These are phyloP conservation scores for Lecanicillium sp. DNA, from an alignment of 2,329 filamentous ascomycete species.

Conservation along the genomic window DNA sequence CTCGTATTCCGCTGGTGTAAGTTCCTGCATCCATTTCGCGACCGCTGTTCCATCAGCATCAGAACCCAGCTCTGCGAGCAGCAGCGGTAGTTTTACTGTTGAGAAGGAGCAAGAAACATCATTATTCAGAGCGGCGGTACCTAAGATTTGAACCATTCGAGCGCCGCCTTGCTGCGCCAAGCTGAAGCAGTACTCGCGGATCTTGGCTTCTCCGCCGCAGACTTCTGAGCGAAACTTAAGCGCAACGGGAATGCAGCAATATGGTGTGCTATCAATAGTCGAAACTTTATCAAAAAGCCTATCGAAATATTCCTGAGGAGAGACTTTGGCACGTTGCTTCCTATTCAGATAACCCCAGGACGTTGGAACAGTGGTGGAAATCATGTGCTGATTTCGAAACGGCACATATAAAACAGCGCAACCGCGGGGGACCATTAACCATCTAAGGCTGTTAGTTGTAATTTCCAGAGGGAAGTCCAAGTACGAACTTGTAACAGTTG, in stretches of 20 bases:
- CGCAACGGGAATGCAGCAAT: conserved; percentile 55
- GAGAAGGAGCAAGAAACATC: not conserved
- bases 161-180: conserved; percentile 52
- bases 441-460: conserved; percentile 31
- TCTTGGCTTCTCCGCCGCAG: conserved; percentile 58
- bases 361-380: conserved; percentile 62
- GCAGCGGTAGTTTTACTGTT: not conserved
- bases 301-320: conserved; percentile 47
- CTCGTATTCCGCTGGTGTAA: conserved; percentile 36
- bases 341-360: conserved; percentile 57
- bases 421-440: conserved; percentile 65
- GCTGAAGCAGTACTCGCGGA: conserved; percentile 50
- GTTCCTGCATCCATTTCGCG: conserved; percentile 28
- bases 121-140: not conserved
- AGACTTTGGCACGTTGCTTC: conserved; percentile 14
- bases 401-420: conserved; percentile 67
- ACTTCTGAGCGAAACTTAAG: conserved; percentile 55
- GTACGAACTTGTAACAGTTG: conserved; percentile 68
- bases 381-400: conserved; percentile 56
- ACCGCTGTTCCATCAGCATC: conserved; percentile 15
- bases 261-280: conserved; percentile 59
- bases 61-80: conserved; percentile 39
- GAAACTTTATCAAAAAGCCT: conserved; percentile 60
- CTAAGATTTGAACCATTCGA: conserved; percentile 49
- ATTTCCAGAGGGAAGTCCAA: conserved; percentile 13